Conservation (phyloP, 441 rosid genomes). For the Melastoma candidum region DNA sequence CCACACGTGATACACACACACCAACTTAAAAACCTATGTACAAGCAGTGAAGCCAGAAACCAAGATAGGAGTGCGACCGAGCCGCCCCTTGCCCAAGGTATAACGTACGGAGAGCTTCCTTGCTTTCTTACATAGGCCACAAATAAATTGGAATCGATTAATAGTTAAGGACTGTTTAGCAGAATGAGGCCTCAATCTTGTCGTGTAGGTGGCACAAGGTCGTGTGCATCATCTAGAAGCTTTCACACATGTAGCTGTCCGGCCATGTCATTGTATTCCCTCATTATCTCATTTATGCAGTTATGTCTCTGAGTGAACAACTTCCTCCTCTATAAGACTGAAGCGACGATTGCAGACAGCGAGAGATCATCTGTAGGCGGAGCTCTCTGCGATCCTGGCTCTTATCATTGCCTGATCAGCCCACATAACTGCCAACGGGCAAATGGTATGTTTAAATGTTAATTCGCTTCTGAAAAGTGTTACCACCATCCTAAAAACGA, state of each 20-base stretch:
- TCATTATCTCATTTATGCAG: conserved; percentile 93
- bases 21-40: no score
- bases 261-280: conserved; percentile 87
- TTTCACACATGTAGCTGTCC: conserved; percentile 97
- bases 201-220: conserved; percentile 72
- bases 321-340: conserved; percentile 84
- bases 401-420: conserved; percentile 93
- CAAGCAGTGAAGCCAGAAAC: no score
- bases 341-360: conserved; percentile 82
- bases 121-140: no score
- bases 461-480: conserved; percentile 84
- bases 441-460: conserved; percentile 71
- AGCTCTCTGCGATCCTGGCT: conserved; percentile 65
- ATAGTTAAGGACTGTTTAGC: neutral
- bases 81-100: no score
- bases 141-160: no score
- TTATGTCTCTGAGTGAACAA: conserved; percentile 69
- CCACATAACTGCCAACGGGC: conserved; percentile 98
- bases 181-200: conserved; percentile 50
- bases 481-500: conserved; percentile 92
- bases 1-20: no score
- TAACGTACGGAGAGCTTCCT: no score
- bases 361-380: conserved; percentile 84
- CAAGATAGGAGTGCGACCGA: no score
- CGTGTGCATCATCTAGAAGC: conserved; percentile 81